These are phyloP conservation scores for Adansonia gregorii DNA, from an alignment of 441 rosid genomes.

Conservation along the genomic window DNA sequence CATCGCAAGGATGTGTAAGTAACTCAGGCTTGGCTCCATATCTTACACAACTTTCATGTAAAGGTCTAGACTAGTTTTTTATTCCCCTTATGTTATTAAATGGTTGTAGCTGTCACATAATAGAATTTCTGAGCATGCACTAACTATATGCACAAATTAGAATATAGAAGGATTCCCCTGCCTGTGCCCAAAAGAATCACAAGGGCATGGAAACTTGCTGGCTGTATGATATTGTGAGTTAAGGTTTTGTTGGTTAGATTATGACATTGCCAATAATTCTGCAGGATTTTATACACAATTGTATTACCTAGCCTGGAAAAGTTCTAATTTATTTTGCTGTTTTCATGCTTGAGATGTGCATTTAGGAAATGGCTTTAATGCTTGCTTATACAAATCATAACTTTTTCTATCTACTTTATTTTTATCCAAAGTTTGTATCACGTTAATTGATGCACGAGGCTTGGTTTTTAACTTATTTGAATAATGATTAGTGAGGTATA, in stretches of 20 bases:
- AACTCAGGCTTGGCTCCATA: background rate
- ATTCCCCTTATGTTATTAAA: background rate
- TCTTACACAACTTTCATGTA: background rate
- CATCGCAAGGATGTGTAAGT: slow-evolving; percentile 82
- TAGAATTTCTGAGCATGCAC: background rate
- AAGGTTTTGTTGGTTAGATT: background rate
- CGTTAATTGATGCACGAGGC: background rate
- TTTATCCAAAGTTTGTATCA: background rate
- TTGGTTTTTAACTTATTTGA: background rate
- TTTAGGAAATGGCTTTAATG: background rate
- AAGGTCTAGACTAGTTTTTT: background rate
- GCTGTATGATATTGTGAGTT: slow-evolving; percentile 1
- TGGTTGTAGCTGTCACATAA: background rate
- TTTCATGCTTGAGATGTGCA: background rate
- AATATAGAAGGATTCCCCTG: background rate
- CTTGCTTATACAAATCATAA: background rate
- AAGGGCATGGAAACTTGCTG: background rate
- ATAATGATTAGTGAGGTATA: background rate
- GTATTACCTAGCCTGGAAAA: background rate
- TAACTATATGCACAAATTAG: background rate
- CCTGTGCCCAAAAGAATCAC: background rate
- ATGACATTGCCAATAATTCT: background rate
- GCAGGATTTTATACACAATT: background rate
- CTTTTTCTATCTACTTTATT: background rate
- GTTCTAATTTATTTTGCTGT: background rate